Base-by-base conservation (phyloP, 2,329 filamentous ascomycete genomes). In the Sporothrix mexicana region DNA sequence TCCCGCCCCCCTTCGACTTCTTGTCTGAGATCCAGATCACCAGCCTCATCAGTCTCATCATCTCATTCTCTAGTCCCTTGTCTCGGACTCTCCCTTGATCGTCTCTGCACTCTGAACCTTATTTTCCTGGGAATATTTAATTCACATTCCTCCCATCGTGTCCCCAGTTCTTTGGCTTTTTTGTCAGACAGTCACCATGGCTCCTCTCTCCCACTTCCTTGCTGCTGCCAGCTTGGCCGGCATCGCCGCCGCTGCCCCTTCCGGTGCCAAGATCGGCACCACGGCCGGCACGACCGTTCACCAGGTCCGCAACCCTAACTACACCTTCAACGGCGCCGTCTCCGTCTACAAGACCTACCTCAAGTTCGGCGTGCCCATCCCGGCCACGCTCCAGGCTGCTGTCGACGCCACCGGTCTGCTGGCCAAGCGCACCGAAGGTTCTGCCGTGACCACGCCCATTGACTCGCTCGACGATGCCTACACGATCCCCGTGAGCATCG, bases 381-480 rank as follows among this genome's bases (percentile, higher is more conserved):
- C 82, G 0, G 76, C 78, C n/a, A 77, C 80, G 51, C 77, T 84
- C 10, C 72, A 80, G 12, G 75, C 76, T 12, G 76, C 79, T 10
- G 78, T 84, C 49, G 74, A 81, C 36, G 61, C 41, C n/a, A 76
- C 69, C 23, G 59, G 70, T 12, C 47, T 57, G 9, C 49, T 67
- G 3, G 6, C 62, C 25, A 72, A 77, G 79, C 47, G 80, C 75
- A 25, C 7, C n/a, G 17, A 61, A 13, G 57, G 49, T 73, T 78
- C 80, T 81, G 51, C 83, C 73, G 82, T 81, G 2, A 73, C 80
- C 30, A 82, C 84, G 20, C 84, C 81, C 20, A 86, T 87, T 0
- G 80, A 85, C 74, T 76, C 80, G n/a, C 80, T 82, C 69, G 87
- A 88, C 75, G 78, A 79, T 25, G 84, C 86, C 75, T 73, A 73